Evolutionary conservation across 129 eudicot genomes (phyloP).

Genomic region (Kitagawia praeruptora): DNA sequence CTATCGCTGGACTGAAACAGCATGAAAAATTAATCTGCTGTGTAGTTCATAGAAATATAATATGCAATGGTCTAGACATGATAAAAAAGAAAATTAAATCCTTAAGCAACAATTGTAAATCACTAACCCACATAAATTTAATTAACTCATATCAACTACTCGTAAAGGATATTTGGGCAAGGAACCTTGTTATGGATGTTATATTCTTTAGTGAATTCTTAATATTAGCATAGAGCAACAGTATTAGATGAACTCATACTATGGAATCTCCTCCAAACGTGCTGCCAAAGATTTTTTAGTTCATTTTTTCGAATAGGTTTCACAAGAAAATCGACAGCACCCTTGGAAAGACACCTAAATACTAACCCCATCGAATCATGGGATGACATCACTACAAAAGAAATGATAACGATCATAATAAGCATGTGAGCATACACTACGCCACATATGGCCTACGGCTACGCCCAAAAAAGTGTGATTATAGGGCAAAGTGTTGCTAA

Average conservation of each 20-base stretch:
- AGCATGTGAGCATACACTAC: too few relatives aligned
- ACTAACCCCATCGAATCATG: conserved; percentile 20
- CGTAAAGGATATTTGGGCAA: not conserved
- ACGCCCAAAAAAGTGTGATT: too few relatives aligned
- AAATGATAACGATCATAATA: not conserved
- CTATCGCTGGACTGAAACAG: conserved; percentile 16
- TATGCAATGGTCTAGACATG: not conserved
- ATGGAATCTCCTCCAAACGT: conserved; percentile 25
- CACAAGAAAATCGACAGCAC: conserved; percentile 26
- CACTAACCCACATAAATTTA: not conserved
- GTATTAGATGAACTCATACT: conserved; percentile 6
- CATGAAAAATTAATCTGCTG: conserved; percentile 4
- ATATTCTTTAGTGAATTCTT: not conserved
- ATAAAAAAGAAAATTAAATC: not conserved
- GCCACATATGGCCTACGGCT: too few relatives aligned
- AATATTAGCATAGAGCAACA: not conserved
- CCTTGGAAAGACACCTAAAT: conserved; percentile 23
- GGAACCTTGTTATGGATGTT: not conserved
- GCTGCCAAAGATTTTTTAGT: conserved; percentile 30
- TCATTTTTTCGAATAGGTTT: conserved; percentile 29
- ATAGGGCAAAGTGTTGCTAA: too few relatives aligned
- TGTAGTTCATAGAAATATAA: not conserved
- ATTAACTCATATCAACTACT: not conserved
- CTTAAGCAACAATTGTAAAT: not conserved
- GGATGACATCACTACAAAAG: conserved; percentile 26